These are phyloP conservation scores for Achaetomiella virescens DNA, from an alignment of 495 filamentous ascomycete species.

Conservation along the genomic window DNA sequence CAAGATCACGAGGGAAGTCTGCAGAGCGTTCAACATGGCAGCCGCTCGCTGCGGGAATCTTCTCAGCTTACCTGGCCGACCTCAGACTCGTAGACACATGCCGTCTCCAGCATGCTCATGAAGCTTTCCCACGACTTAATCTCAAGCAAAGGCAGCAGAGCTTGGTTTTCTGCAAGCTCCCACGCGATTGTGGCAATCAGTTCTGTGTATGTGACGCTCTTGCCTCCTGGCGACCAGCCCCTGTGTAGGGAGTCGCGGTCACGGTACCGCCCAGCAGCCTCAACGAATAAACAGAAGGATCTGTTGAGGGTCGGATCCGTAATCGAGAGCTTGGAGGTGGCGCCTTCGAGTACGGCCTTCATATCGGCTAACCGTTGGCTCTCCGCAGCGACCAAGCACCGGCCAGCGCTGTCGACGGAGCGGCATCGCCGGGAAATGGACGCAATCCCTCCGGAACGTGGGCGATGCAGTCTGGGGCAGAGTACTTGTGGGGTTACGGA, in stretches of 20 bases:
- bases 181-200: slow-evolving; percentile 32
- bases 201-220: slow-evolving; percentile 23
- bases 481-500: slow-evolving; percentile 22
- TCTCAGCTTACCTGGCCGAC: slow-evolving; percentile 24
- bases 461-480: slow-evolving; percentile 17
- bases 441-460: neutral
- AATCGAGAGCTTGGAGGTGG: slow-evolving; percentile 23
- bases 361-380: slow-evolving; percentile 26
- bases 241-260: slow-evolving; percentile 22
- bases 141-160: slow-evolving; percentile 18
- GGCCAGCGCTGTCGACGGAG: slow-evolving; percentile 20
- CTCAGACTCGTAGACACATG: slow-evolving; percentile 29
- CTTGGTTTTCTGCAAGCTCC: slow-evolving; percentile 33
- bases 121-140: slow-evolving; percentile 25
- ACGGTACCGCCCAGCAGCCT: slow-evolving; percentile 25
- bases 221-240: slow-evolving; percentile 14
- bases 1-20: slow-evolving; percentile 30
- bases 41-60: neutral
- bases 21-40: neutral
- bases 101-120: slow-evolving; percentile 29
- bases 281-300: slow-evolving; percentile 21
- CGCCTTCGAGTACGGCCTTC: slow-evolving; percentile 28
- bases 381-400: slow-evolving; percentile 22
- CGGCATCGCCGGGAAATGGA: slow-evolving; percentile 10
- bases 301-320: slow-evolving; percentile 13